These are phyloP conservation scores for Pichia sp. DNA, from an alignment of 1,139 yeast species.

Conservation along the genomic window DNA sequence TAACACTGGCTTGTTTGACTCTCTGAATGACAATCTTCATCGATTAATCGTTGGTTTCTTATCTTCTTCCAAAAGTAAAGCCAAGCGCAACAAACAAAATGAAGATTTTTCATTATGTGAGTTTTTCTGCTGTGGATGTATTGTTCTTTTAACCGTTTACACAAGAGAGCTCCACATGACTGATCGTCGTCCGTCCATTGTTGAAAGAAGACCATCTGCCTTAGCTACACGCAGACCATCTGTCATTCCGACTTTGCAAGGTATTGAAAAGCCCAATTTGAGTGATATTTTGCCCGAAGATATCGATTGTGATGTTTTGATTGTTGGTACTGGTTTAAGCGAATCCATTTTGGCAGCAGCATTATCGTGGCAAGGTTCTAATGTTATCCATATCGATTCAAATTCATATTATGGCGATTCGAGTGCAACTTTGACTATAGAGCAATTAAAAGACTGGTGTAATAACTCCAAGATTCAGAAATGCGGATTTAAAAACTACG, in stretches of 20 bases:
- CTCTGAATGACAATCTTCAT: constrained; percentile 90
- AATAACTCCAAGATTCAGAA: constrained; percentile 37
- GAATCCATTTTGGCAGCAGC: constrained; percentile 92
- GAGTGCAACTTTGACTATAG: constrained; percentile 76
- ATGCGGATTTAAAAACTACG: constrained; percentile 36
- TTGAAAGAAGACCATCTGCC: constrained; percentile 46
- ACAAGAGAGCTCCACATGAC: no score
- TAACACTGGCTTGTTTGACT: constrained; percentile 80
- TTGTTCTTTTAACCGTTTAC: no score
- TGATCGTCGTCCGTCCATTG: constrained; percentile 58
- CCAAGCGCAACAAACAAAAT: not conserved
- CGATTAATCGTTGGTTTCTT: not conserved
- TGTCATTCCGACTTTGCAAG: constrained; percentile 66
- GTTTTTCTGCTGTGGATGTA: no score
- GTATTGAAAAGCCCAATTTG: constrained; percentile 45
- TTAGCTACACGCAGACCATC: constrained; percentile 42
- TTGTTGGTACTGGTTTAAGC: constrained; percentile 86
- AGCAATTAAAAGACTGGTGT: constrained; percentile 79
- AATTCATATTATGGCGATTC: constrained; percentile 84
- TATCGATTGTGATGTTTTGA: constrained; percentile 63
- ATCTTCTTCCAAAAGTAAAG: not conserved
- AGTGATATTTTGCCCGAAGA: constrained; percentile 43
- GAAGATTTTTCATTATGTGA: not conserved
- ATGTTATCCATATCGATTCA: constrained; percentile 79
- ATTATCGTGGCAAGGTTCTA: constrained; percentile 92